These are phyloP conservation scores for Paraphoma chrysanthemicola DNA, from an alignment of 2,329 filamentous ascomycete genomes.

Conservation along the genomic window DNA sequence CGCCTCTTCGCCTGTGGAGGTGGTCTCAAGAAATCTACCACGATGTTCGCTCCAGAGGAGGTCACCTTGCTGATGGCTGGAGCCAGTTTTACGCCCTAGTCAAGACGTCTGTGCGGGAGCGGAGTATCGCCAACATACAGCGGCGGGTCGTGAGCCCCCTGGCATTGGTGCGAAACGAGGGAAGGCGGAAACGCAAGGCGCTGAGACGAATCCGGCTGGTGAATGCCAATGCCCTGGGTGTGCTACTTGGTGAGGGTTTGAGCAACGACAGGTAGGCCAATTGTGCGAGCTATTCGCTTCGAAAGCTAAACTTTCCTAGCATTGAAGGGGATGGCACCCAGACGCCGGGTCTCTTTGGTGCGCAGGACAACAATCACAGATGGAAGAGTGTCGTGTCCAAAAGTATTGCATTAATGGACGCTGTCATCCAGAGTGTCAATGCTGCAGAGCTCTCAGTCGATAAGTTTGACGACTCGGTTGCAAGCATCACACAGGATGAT, in stretches of 20 bases:
- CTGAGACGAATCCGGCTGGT: constrained; percentile 78
- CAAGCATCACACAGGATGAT: constrained; percentile 62
- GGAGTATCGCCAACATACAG: constrained; percentile 74
- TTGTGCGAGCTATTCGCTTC: background rate
- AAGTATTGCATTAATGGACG: constrained; percentile 85
- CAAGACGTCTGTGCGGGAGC: constrained; percentile 74
- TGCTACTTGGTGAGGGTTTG: constrained; percentile 86
- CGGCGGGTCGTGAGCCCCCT: constrained; percentile 79
- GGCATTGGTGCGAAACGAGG: constrained; percentile 75
- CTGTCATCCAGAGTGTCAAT: constrained; percentile 76
- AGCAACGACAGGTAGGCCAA: constrained; percentile 57
- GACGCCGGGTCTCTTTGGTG: constrained; percentile 50
- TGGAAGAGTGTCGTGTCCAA: constrained; percentile 80
- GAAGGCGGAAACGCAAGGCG: constrained; percentile 73
- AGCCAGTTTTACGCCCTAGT: constrained; percentile 80
- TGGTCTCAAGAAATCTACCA: constrained; percentile 74
- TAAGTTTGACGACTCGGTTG: constrained; percentile 63
- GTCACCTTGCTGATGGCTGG: constrained; percentile 54
- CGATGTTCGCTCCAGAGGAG: constrained; percentile 60
- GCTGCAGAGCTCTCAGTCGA: constrained; percentile 63
- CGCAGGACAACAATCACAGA: constrained; percentile 56
- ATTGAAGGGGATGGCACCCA: constrained; percentile 64
- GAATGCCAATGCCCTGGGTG: constrained; percentile 84
- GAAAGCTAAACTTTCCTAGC: constrained; percentile 55
- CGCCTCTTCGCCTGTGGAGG: constrained; percentile 75